These are phyloP conservation scores for Mucor indicus DNA, from an alignment of 371 early-diverging fungal genomes.

Conservation along the genomic window DNA sequence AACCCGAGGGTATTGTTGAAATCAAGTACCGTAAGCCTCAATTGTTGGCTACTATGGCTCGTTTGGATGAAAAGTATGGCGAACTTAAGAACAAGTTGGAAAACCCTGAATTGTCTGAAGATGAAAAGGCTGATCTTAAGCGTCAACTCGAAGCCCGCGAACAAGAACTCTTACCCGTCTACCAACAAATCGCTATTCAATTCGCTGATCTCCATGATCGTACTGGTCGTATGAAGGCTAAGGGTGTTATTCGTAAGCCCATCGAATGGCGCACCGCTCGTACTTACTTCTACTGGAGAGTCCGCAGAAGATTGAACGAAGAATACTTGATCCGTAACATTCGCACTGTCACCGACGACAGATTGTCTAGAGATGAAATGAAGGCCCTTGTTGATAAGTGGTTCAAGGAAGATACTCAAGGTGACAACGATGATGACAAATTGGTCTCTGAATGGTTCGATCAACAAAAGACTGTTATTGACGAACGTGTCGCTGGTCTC, in stretches of 20 bases:
- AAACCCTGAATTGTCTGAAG: slow-evolving; percentile 42
- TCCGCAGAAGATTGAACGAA: slow-evolving; percentile 77
- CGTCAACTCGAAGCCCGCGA: slow-evolving; percentile 76
- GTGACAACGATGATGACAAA: slow-evolving; percentile 44
- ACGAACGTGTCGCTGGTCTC: slow-evolving; percentile 42
- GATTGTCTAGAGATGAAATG: slow-evolving; percentile 49
- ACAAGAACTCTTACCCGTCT: slow-evolving; percentile 83
- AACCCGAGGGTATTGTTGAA: slow-evolving; percentile 98
- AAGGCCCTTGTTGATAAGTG: slow-evolving; percentile 48
- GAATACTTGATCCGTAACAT: slow-evolving; percentile 68
- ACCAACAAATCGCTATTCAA: slow-evolving; percentile 92
- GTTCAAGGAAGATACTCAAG: slow-evolving; percentile 44
- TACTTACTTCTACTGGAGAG: slow-evolving; percentile 91
- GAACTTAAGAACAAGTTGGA: slow-evolving; percentile 66
- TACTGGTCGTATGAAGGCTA: slow-evolving; percentile 95
- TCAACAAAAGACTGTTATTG: slow-evolving; percentile 42
- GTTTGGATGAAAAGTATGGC: slow-evolving; percentile 79
- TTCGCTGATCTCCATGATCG: slow-evolving; percentile 98
- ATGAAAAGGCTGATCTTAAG: slow-evolving; percentile 65
- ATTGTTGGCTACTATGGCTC: slow-evolving; percentile 88
- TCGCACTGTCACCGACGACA: slow-evolving; percentile 31
- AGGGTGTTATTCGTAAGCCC: slow-evolving; percentile 82
- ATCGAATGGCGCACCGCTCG: slow-evolving; percentile 84
- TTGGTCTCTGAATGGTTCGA: slow-evolving; percentile 67
- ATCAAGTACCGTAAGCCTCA: slow-evolving; percentile 98